Conservation (phyloP, 2,329 filamentous ascomycete genomes). For the Fusarium equiseti region DNA sequence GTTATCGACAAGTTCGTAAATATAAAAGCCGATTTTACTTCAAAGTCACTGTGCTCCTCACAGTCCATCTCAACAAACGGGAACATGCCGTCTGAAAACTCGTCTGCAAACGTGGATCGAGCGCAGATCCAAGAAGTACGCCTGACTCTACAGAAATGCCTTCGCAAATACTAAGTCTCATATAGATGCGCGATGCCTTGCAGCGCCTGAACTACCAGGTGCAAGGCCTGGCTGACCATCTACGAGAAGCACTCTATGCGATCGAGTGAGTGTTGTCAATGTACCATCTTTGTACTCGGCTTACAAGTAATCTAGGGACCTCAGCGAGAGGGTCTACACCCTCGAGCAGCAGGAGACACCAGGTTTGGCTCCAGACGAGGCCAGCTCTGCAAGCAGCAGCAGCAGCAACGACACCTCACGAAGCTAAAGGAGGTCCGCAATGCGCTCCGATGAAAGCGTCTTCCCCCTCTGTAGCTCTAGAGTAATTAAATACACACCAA, state of each 20-base stretch:
- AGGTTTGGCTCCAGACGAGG: too few species aligned
- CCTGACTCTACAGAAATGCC: background rate
- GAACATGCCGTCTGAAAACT: rapidly evolving
- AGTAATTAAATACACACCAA: too few species aligned
- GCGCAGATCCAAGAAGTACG: background rate
- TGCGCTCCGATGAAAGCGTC: too few species aligned
- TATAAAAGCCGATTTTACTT: background rate
- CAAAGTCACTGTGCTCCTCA: rapidly evolving
- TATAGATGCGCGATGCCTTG: background rate
- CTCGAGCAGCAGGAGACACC: background rate
- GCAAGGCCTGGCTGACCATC: background rate
- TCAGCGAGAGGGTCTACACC: background rate
- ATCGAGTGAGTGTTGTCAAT: background rate
- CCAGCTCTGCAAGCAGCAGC: too few species aligned
- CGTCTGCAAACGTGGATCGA: too few species aligned
- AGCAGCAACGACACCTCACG: too few species aligned
- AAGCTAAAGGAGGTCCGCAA: too few species aligned
- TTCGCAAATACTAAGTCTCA: background rate
- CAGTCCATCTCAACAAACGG: background rate
- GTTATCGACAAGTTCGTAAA: too few species aligned
- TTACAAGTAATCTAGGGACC: background rate
- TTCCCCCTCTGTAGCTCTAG: too few species aligned
- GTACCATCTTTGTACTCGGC: background rate
- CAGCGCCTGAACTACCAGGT: background rate
- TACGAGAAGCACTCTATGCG: background rate